Base-by-base conservation (phyloP, 805 yeast species). In the Candida saitoana region DNA sequence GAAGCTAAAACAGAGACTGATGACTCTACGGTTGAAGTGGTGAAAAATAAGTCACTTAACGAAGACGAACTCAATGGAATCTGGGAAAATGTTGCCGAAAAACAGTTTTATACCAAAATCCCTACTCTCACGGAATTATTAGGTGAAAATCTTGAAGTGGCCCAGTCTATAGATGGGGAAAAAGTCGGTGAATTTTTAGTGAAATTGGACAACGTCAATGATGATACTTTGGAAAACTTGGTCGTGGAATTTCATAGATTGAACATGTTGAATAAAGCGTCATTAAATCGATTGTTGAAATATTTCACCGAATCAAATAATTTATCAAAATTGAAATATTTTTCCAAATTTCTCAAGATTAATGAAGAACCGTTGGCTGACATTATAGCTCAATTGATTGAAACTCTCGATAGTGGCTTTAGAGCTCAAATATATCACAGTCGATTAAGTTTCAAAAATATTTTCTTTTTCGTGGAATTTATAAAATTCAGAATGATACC, bases 401-500 rank as follows among this genome's bases (percentile, higher is more conserved):
- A 65, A 1, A 68, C 71, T 35, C 61, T 86, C 34, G 90, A 84
- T 53, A 61, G 60, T 34, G 79, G 81, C 1, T 75, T 85, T 48
- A 70, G 86, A 49, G 71, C 75, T 15, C 87, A 80, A 54, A 68
- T 84, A 32, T 50, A 54, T 42, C 75, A 74, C 45, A 73, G 77
- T 25, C 71, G 66, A 40, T 59, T 82, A 38, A 77, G 77, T 47
- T 76, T 80, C 49, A 74, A 70, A 49, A 77, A 74, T 49, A 73
- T 86, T 29, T 69, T 73, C 17, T 83, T 85, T 50, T 80, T 86
- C 49, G 67, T 80, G 38, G 96, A 90, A 54, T 66, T 89, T 63
- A 77, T 84, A 24, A 87, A 86, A 55, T 89, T 89, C 57, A 79
- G 76, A 49, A 59, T 88, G 46, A 69, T 88, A 12, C 91, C 95